Base-by-base conservation (phyloP, 2,329 filamentous ascomycete genomes). In the Waltergamsia citrina region DNA sequence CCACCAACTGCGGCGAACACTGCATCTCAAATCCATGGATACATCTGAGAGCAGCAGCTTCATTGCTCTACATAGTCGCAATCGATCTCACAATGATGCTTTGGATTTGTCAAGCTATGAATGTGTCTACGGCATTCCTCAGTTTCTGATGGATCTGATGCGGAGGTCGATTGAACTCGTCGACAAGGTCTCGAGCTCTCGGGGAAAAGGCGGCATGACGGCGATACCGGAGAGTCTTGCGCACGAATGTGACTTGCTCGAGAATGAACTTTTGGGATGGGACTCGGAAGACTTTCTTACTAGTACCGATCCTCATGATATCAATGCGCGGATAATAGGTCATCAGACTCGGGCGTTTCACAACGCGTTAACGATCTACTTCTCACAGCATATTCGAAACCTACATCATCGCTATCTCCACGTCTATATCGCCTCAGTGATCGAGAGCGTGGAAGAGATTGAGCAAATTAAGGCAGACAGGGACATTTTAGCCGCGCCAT, bases 351-450 rank as follows among this genome's bases (percentile, higher is more conserved):
- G 25, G 10, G 43, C 43, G 4, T 50, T 50, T 25, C 45, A 49
- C 22, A 43, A 50, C 19, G 47, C 47, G 11, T 24, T 49, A 15
- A 44, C 49, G n/a, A 44, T 49, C 2, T 49, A 50, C 32, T 47
- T 50, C 15, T 38, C 46, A 0, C 45, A 47, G 15, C 41, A 43
- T 7, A 34, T 48, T 0, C 38, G 39, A 3, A 34, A 43, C 0
- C 34, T 48, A 2, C 36, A 39, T 6, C 36, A 44, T n/a, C 34
- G 40, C 0, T 47, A 46, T 11, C 29, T 48, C 3, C 38, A 38
- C 1, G 37, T 32, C 6, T 44, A 48, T 21, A 39, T 46, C 1
- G 27, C 44, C 11, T 34, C 25, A 1, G 42, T 48, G 1, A 32
- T 49, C 1, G 35, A 44, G 3, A 39, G 34, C 14, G 43, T 49